phyloP scores from a whole-genome alignment of 768 basidiomycete genomes.

The Leccinum pellstonianum region DNA sequence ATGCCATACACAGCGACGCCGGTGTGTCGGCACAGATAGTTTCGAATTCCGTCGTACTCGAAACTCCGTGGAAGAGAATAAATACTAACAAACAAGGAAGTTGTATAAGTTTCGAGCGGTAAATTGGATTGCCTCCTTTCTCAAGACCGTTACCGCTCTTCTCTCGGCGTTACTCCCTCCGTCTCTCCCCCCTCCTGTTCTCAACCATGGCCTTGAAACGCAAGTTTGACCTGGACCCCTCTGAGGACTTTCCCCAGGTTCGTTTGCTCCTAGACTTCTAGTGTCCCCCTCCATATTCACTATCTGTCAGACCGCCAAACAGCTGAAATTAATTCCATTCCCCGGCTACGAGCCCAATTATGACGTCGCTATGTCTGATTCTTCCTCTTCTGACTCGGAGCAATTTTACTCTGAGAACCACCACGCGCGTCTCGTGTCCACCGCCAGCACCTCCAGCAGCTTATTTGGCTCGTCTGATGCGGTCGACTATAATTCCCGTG shows the following conservation, averaged over 20 bases:
- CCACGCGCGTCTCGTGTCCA: constrained; percentile 65
- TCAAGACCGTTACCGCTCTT: constrained; percentile 21
- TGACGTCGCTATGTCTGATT: constrained; percentile 70
- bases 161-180: constrained; percentile 4
- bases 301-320: constrained; percentile 53
- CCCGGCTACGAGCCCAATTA: constrained; percentile 61
- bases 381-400: constrained; percentile 53
- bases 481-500: constrained; percentile 47
- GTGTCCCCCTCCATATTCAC: constrained; percentile 19
- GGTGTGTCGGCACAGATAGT: constrained; percentile 14
- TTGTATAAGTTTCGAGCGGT: constrained; percentile 34
- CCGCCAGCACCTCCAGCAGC: constrained; percentile 55
- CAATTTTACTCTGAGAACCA: constrained; percentile 50
- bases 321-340: constrained; percentile 73
- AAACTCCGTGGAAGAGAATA: constrained; percentile 26
- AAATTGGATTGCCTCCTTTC: constrained; percentile 22
- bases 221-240: constrained; percentile 63
- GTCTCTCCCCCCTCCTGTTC: constrained; percentile 8
- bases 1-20: constrained; percentile 9
- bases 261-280: constrained; percentile 18
- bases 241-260: constrained; percentile 53
- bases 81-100: constrained; percentile 27
- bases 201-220: constrained; percentile 68
- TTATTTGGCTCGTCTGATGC: constrained; percentile 51
- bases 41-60: constrained; percentile 18